A percentile compares a stretch with the other conserved stretches of the same genome.
These are phyloP conservation scores for Mrakiaceae sp. DNA, from an alignment of 1,284 basidiomycete species.

Conservation along the genomic window DNA sequence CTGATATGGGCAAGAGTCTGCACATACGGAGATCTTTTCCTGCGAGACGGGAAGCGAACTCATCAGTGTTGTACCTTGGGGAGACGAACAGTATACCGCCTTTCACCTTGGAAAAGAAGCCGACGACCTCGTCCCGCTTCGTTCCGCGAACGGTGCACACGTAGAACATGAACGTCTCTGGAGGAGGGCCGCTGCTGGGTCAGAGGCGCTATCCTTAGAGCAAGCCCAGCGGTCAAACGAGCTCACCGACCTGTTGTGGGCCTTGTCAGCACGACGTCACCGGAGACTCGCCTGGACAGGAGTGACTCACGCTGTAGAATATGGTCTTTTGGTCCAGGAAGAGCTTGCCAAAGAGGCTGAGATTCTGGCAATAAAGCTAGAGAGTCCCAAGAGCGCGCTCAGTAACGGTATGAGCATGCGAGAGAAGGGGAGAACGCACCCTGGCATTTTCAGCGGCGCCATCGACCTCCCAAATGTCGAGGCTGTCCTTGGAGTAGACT, in stretches of 20 bases:
- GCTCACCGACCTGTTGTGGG: too few species aligned
- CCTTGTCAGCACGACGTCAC: too few species aligned
- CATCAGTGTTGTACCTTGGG: not conserved
- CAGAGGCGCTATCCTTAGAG: too few species aligned
- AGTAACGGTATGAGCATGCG: not conserved
- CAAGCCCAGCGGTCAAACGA: too few species aligned
- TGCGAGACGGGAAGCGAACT: not conserved
- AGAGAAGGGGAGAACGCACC: conserved; percentile 37
- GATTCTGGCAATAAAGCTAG: conserved; percentile 83
- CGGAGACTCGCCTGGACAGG: too few species aligned
- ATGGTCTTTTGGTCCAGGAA: conserved; percentile 98
- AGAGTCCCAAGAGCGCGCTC: conserved; percentile 14
- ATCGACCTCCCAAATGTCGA: conserved; percentile 92
- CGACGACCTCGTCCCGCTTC: conserved; percentile 68
- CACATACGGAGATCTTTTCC: not conserved
- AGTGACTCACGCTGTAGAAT: conserved; percentile 64
- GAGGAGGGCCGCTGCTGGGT: too few species aligned
- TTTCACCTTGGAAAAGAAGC: conserved; percentile 85
- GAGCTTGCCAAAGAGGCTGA: conserved; percentile 93
- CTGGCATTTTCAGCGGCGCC: conserved; percentile 59
- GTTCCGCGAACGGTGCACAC: conserved; percentile 56
- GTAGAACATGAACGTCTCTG: conserved; percentile 64
- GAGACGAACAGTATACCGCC: conserved; percentile 2
- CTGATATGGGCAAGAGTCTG: not conserved
- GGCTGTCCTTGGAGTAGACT: conserved; percentile 82